phyloP scores from a whole-genome alignment of 2,329 filamentous ascomycete genomes.

The Colletotrichum sp. region DNA sequence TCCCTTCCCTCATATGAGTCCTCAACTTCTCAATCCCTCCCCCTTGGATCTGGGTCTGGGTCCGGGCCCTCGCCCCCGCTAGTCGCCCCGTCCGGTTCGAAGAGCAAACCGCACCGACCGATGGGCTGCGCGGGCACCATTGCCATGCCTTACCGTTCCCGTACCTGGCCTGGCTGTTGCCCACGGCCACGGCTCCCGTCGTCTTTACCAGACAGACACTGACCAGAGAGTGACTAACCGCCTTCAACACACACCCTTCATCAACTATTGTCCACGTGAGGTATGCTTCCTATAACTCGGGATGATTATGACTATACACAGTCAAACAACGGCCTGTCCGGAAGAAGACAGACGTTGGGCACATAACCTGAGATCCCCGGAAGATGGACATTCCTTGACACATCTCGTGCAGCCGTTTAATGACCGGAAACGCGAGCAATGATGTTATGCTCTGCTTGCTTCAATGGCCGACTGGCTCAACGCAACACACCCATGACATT shows the following conservation, averaged over 20 bases:
- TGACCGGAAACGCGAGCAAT: conserved; percentile 2
- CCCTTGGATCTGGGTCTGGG: background rate
- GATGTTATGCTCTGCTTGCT: conserved; percentile 7
- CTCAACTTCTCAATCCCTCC: background rate
- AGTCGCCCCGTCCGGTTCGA: background rate
- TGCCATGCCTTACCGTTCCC: background rate
- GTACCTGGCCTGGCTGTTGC: background rate
- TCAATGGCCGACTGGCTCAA: background rate
- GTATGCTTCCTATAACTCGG: background rate
- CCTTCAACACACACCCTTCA: background rate
- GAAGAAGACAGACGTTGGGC: background rate
- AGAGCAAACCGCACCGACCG: background rate
- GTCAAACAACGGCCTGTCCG: conserved; percentile 7
- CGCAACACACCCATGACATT: conserved; percentile 30
- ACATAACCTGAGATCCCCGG: background rate
- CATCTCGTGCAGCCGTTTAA: conserved; percentile 1
- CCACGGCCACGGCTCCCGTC: background rate
- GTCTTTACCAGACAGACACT: background rate
- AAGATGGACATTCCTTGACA: conserved; percentile 15
- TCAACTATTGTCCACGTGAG: background rate
- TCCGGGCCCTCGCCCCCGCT: background rate
- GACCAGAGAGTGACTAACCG: background rate
- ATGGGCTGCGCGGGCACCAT: background rate
- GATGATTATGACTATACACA: background rate
- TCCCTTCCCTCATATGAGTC: background rate